Base-by-base conservation (phyloP, 2,329 filamentous ascomycete species). In the Paracorniculantispora psalliotae region DNA sequence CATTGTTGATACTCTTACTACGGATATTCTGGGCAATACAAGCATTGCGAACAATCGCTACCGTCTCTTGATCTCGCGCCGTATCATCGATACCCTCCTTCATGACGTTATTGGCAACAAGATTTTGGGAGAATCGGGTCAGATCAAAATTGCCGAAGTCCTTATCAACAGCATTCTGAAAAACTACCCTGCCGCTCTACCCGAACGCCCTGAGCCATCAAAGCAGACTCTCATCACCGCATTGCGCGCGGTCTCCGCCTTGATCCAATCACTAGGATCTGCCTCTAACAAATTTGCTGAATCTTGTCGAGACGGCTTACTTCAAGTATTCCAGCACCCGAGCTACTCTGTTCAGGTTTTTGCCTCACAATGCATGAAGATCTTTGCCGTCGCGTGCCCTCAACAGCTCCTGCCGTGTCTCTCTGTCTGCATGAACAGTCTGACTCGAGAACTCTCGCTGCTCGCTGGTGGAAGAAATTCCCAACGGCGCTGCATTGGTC, bases 321-420 rank as follows among this genome's bases (percentile, higher is more conserved):
- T 97, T 41, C 92, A 97, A 71, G 90, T 96, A 6, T 78, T 97
- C 26, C 91, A 96, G 66, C 94, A 99, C 72, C 91, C 92, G 0
- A 97, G 91, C 73, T 97, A 97, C 72, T 94, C 92, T 4, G 94
- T 99, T 2, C 94, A 99, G 69, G 86, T 97, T 3, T 89, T 94
- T 67, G 88, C 91, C 1, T 91, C 94, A 4, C 84, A 90, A 61
- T 96, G 92, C 68, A 79, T 97, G 66, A 91, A 93, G 65, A 85
- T 83, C 0, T 94, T 97, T 68, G 90, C 96, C 1, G 79, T 96
- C 46, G 92, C 92, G 15, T 97, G 92, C 66, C 94, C 94, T 4
- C 90, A 96, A 65, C 93, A 97, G 69, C 83, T 99, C 6, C 78
- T 97, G 5, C 90, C 91, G 2, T 94, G 92, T 63, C 85, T 97